These are phyloP conservation scores for Allantophomopsis cytisporea DNA, from an alignment of 2,329 filamentous ascomycete genomes.

Conservation along the genomic window DNA sequence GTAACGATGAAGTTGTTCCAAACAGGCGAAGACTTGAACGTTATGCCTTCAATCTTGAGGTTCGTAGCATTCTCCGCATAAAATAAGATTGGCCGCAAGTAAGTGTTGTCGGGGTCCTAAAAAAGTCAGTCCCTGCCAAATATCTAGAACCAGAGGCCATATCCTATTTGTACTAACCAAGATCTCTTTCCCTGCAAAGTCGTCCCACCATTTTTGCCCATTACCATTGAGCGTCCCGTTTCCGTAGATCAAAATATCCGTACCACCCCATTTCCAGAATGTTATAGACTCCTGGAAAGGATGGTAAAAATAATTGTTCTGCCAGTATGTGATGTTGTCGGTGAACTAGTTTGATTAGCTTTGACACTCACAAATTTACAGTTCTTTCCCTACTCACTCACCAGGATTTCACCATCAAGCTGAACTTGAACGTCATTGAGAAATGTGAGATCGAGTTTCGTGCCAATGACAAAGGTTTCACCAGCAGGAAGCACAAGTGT, in stretches of 20 bases:
- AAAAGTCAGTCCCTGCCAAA: constrained; percentile 1
- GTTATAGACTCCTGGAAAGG: constrained; percentile 39
- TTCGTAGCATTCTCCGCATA: constrained; percentile 47
- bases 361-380: constrained; percentile 15
- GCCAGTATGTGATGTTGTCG: too few species aligned
- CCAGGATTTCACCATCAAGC: constrained; percentile 41
- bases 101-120: constrained; percentile 36
- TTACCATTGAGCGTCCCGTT: constrained; percentile 22
- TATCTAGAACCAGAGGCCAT: background rate
- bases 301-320: constrained; percentile 31
- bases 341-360: constrained; percentile 22
- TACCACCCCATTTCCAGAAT: constrained; percentile 51
- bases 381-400: constrained; percentile 5
- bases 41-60: constrained; percentile 40
- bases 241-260: constrained; percentile 45
- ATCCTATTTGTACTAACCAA: constrained; percentile 14
- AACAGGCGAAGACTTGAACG: constrained; percentile 45
- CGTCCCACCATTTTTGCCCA: constrained; percentile 11
- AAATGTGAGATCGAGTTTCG: constrained; percentile 43
- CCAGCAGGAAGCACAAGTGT: constrained; percentile 24
- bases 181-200: constrained; percentile 24
- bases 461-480: constrained; percentile 42
- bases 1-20: constrained; percentile 51
- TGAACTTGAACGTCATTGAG: constrained; percentile 42
- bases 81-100: constrained; percentile 45